Evolutionary conservation across 164 flowering plant genomes (phyloP).

Genomic region (Cinnamomum chago): DNA sequence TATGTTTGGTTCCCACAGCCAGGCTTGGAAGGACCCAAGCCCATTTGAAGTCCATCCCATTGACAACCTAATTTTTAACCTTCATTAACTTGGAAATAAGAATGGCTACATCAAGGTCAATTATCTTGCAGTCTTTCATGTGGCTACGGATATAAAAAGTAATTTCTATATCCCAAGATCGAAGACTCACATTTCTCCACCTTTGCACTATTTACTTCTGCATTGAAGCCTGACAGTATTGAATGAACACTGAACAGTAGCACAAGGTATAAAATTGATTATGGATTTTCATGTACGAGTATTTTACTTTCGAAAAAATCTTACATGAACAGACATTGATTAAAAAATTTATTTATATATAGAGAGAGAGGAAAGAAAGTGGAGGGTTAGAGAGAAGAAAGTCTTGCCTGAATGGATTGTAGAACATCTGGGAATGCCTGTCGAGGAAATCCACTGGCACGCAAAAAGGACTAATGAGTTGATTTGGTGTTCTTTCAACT

Average conservation of each 20-base stretch:
- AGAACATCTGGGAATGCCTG: conserved; percentile 56
- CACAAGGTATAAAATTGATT: neutral
- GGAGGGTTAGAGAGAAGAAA: neutral
- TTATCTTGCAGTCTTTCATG: neutral
- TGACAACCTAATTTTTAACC: neutral
- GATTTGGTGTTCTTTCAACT: conserved; percentile 21
- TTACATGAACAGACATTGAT: no score
- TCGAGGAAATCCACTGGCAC: conserved; percentile 63
- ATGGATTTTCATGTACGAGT: neutral
- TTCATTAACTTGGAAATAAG: neutral
- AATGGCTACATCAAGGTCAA: neutral
- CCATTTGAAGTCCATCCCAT: neutral
- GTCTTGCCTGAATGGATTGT: conserved; percentile 83
- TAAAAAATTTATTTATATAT: no score
- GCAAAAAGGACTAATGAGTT: conserved; percentile 53
- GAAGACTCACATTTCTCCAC: neutral
- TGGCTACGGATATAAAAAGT: neutral
- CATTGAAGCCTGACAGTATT: neutral
- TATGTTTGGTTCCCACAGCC: neutral
- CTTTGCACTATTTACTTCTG: neutral
- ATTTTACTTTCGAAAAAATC: neutral
- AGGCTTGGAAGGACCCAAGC: neutral
- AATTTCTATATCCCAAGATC: neutral
- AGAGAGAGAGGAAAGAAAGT: neutral
- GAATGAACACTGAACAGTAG: neutral